A percentile compares a stretch with the other conserved stretches of the same genome.
Evolutionary conservation across 2,329 filamentous ascomycete species (phyloP).

Genomic region (Nothophoma quercina): DNA sequence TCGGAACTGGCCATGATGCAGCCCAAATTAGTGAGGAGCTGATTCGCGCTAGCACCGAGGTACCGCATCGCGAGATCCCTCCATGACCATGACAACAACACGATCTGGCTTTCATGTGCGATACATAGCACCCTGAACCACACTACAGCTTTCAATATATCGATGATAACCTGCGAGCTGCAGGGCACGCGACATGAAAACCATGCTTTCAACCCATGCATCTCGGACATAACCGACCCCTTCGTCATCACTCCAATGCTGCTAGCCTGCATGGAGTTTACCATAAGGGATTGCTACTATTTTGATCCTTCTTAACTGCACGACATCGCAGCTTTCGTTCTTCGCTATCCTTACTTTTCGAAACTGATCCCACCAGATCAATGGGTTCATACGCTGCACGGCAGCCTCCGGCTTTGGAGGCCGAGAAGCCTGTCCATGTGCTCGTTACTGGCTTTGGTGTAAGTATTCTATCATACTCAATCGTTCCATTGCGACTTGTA

Average conservation of each 20-base stretch:
- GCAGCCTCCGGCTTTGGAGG: slow-evolving; percentile 39
- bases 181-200: background rate
- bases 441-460: slow-evolving; percentile 49
- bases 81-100: background rate
- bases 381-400: slow-evolving; percentile 31
- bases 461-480: slow-evolving; percentile 16
- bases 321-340: background rate
- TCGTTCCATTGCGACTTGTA: background rate
- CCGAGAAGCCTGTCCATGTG: slow-evolving; percentile 44
- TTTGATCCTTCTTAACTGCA: background rate
- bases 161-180: background rate
- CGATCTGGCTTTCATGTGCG: slow-evolving; percentile 2
- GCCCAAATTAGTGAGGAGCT: background rate
- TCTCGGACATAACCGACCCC: background rate
- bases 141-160: background rate
- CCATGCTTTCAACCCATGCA: background rate
- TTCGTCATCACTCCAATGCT: slow-evolving; percentile 12
- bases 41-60: slow-evolving; percentile 7
- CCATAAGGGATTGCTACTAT: slow-evolving; percentile 12
- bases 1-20: slow-evolving; percentile 2
- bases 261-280: slow-evolving; percentile 19
- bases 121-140: background rate
- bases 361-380: slow-evolving; percentile 23
- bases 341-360: background rate
- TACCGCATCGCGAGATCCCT: slow-evolving; percentile 1